Conservation (phyloP, 345 rosid species). For the Clausena lansium region DNA sequence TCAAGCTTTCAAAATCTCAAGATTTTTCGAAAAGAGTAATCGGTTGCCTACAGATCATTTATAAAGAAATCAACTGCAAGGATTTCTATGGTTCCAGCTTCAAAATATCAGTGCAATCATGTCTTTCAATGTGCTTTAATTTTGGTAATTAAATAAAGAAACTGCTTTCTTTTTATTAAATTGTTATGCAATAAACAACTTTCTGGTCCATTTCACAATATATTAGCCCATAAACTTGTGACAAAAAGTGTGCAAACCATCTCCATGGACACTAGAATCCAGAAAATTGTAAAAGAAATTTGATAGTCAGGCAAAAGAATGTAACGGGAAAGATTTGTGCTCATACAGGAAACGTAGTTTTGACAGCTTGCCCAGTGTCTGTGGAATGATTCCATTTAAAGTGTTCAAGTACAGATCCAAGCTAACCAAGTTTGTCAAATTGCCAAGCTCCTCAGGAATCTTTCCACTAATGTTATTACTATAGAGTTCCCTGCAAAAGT, state of each 20-base stretch:
- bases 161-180: neutral
- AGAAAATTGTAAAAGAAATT: neutral
- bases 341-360: conserved; percentile 77
- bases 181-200: neutral
- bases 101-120: neutral
- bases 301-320: conserved; percentile 6
- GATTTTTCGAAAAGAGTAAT: neutral
- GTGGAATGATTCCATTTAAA: conserved; percentile 58
- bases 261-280: neutral
- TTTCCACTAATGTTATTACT: conserved; percentile 65
- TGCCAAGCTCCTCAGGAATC: conserved; percentile 83
- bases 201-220: neutral
- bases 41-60: neutral
- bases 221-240: neutral
- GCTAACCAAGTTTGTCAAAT: conserved; percentile 79
- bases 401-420: conserved; percentile 87
- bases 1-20: neutral
- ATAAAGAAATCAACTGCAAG: neutral
- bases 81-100: neutral
- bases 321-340: conserved; percentile 12
- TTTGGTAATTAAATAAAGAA: neutral
- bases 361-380: conserved; percentile 51
- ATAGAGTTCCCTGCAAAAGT: conserved; percentile 74
- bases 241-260: neutral
- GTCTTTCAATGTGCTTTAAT: neutral